phyloP scores from a whole-genome alignment of 2,329 filamentous ascomycete species.

The Hypoxylon rubiginosum region DNA sequence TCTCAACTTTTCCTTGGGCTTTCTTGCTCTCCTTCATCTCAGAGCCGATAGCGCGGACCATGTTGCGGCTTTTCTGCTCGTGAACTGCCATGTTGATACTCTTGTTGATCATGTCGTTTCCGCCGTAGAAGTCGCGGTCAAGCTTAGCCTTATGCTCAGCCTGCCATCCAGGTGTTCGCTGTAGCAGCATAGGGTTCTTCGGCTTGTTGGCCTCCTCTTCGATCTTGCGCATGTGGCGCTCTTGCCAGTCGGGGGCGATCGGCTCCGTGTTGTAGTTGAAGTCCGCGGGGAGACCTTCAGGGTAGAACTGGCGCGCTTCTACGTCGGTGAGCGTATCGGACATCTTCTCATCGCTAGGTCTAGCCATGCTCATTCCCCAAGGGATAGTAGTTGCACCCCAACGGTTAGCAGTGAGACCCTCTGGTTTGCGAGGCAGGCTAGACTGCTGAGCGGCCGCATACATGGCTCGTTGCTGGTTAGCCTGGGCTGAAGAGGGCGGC shows the following conservation, averaged over 20 bases:
- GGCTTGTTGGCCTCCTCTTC: constrained; percentile 28
- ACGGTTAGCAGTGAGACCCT: constrained; percentile 20
- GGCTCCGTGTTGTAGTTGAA: constrained; percentile 42
- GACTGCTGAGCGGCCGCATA: constrained; percentile 29
- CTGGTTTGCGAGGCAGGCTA: constrained; percentile 24
- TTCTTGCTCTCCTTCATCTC: constrained; percentile 55
- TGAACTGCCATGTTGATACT: constrained; percentile 49
- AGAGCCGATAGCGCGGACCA: constrained; percentile 53
- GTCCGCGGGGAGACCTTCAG: constrained; percentile 49
- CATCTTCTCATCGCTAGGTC: constrained; percentile 31
- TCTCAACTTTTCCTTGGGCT: constrained; percentile 39
- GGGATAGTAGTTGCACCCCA: neutral
- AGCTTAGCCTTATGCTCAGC: constrained; percentile 50
- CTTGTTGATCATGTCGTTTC: constrained; percentile 54
- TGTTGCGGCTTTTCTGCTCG: constrained; percentile 50
- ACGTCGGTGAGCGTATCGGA: constrained; percentile 51
- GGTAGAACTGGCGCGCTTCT: constrained; percentile 51
- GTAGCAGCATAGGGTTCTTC: constrained; percentile 27
- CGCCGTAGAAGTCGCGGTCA: constrained; percentile 57
- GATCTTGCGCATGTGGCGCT: constrained; percentile 8
- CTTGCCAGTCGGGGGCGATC: constrained; percentile 45
- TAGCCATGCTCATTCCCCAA: constrained; percentile 3
- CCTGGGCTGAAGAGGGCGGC: constrained; percentile 20
- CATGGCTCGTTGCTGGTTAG: constrained; percentile 13
- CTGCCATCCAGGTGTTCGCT: constrained; percentile 41